phyloP scores from a whole-genome alignment of 805 yeast genomes.

The Myxozyma udenii region DNA sequence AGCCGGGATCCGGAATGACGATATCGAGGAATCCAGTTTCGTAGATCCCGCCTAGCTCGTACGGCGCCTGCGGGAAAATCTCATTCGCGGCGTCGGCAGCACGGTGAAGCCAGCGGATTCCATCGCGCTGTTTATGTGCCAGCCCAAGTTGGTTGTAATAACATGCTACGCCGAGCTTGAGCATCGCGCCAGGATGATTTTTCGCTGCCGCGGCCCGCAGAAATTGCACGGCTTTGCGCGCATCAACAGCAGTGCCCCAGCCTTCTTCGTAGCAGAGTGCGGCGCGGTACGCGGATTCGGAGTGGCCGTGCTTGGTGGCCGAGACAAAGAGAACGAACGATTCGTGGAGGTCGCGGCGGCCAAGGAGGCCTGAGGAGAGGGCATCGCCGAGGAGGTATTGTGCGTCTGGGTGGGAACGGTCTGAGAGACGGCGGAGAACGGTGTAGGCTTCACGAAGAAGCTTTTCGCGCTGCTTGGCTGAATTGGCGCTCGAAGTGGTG shows the following conservation, averaged over 20 bases:
- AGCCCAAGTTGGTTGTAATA: slow-evolving; percentile 84
- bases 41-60: slow-evolving; percentile 81
- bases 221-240: slow-evolving; percentile 79
- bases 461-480: slow-evolving; percentile 38
- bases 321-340: slow-evolving; percentile 74
- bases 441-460: slow-evolving; percentile 73
- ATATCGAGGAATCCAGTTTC: slow-evolving; percentile 83
- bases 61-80: slow-evolving; percentile 88
- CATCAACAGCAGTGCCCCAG: slow-evolving; percentile 83
- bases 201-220: slow-evolving; percentile 82
- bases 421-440: slow-evolving; percentile 67
- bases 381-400: slow-evolving; percentile 93
- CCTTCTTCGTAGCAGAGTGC: slow-evolving; percentile 93
- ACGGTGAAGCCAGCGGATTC: slow-evolving; percentile 88
- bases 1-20: slow-evolving; percentile 74
- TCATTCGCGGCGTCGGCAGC: slow-evolving; percentile 83
- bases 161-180: slow-evolving; percentile 81
- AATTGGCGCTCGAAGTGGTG: slow-evolving; percentile 6
- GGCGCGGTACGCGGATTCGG: slow-evolving; percentile 87
- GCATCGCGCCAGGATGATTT: slow-evolving; percentile 97
- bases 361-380: slow-evolving; percentile 76
- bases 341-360: slow-evolving; percentile 60
- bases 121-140: slow-evolving; percentile 60
- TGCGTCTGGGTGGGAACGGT: slow-evolving; percentile 81
- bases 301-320: slow-evolving; percentile 92